Conservation (phyloP, 1,139 yeast species). For the Pichia sp. region DNA sequence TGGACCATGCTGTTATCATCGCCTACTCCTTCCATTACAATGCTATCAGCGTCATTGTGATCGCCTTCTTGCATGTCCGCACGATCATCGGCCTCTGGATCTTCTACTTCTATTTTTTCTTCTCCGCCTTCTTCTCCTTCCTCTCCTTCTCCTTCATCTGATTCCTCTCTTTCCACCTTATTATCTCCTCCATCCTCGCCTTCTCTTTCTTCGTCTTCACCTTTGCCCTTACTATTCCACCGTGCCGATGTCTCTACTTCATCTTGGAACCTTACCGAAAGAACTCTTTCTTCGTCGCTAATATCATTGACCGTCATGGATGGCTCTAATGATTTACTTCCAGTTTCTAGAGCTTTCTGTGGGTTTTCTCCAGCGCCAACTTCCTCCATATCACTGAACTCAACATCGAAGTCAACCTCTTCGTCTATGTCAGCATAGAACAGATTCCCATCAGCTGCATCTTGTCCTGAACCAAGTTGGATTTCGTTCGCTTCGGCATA, state of each 20-base stretch:
- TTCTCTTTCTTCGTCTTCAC: constrained; percentile 6
- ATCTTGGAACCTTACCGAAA: constrained; percentile 10
- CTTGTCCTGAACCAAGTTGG: constrained; percentile 21
- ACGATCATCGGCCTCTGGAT: constrained; percentile 1
- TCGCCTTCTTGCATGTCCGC: neutral
- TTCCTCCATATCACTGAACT: constrained; percentile 23
- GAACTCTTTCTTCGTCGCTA: neutral
- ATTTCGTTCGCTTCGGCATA: constrained; percentile 22
- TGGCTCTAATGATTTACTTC: neutral
- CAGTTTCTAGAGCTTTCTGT: neutral
- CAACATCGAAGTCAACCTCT: constrained; percentile 23
- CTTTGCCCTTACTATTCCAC: constrained; percentile 11
- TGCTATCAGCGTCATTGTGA: neutral
- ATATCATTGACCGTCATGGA: neutral
- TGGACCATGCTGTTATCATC: neutral
- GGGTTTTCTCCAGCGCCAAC: neutral
- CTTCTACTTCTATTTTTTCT: constrained; percentile 3
- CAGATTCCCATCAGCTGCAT: constrained; percentile 16
- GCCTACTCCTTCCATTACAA: neutral
- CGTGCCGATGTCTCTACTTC: neutral
- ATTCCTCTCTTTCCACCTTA: neutral
- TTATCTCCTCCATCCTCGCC: constrained; percentile 3
- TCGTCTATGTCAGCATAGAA: constrained; percentile 14
- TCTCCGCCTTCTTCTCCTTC: constrained; percentile 4
- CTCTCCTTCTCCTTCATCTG: neutral